phyloP scores from a whole-genome alignment of 495 filamentous ascomycete species.

The Chaetomium cochliodes region DNA sequence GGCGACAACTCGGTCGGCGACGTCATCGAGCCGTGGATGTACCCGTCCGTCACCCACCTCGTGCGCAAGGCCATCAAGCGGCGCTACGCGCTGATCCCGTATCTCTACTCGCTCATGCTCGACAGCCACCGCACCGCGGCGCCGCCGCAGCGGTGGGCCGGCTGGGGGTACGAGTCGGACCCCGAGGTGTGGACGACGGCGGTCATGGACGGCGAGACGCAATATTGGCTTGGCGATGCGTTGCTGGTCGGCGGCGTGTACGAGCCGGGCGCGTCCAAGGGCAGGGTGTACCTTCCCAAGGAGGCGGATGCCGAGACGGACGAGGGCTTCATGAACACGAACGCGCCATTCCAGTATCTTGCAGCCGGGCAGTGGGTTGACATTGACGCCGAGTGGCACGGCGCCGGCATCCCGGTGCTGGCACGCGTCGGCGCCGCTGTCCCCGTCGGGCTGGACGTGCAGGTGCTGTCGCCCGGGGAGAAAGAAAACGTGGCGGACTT shows the following conservation, averaged over 20 bases:
- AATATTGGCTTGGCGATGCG: conserved; percentile 70
- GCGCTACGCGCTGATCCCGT: conserved; percentile 67
- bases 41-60: conserved; percentile 56
- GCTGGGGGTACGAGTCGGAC: conserved; percentile 66
- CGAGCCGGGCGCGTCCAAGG: conserved; percentile 51
- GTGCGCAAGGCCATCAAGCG: conserved; percentile 63
- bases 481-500: conserved; percentile 7
- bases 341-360: conserved; percentile 58
- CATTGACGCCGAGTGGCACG: conserved; percentile 34
- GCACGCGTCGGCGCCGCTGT: background rate
- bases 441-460: background rate
- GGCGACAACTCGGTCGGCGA: conserved; percentile 61
- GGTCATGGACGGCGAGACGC: conserved; percentile 56
- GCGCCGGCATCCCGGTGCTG: conserved; percentile 1
- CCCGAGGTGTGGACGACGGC: conserved; percentile 57
- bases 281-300: conserved; percentile 61
- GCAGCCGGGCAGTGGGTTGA: conserved; percentile 60
- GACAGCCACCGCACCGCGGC: conserved; percentile 57
- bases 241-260: conserved; percentile 66
- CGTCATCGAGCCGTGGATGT: conserved; percentile 73
- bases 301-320: conserved; percentile 28
- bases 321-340: conserved; percentile 62
- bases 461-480: conserved; percentile 10
- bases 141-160: conserved; percentile 65
- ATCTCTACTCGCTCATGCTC: conserved; percentile 62